Base-by-base conservation (phyloP, 768 basidiomycete genomes). In the Xerocomus spinulosus region DNA sequence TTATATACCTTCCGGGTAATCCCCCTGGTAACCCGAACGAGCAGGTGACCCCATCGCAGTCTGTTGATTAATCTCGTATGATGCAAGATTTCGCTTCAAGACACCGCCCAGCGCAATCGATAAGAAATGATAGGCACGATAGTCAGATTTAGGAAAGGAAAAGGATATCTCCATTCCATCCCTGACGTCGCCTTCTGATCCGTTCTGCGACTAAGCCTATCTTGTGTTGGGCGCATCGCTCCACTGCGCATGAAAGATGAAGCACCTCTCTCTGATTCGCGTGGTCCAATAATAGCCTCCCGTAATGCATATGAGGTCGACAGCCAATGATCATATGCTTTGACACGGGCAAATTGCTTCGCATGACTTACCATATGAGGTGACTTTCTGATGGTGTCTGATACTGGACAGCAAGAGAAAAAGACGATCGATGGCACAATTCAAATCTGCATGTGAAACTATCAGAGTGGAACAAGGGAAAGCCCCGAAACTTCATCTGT, bases 1-100 rank as follows among this genome's bases (percentile, higher is more conserved):
- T 60, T 57, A 61, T 55, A 63, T 62, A 63, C 44, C 48, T 42
- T 47, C 15, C n/a, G 29, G 15, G 33, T n/a, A 29, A 40, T 41
- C 42, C 26, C 60, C 58, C 40, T 51, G n/a, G 46, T 46, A 46
- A 57, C 60, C 46, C 17, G 42, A 35, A 50, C 42, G 26, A 44
- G 46, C 46, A 52, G 34, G n/a, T 40, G 42, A 42, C 47, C 35
- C 33, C 42, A 14, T 42, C 33, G 39, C 45, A 28, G 9, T 36
- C 10, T n/a, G 46, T 45, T 40, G 41, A 26, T 28, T 61, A 55
- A 55, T 55, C 41, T 41, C 46, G 48, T 50, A 36, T 13, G n/a
- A n/a, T n/a, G n/a, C n/a, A n/a, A n/a, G 28, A 44, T 20, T 47
- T 43, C 37, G 49, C 42, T 57, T 49, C 43, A n/a, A 44, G 32